Conservation (phyloP, 1,139 yeast species). For the Hemisphaericaspora lyxosophila region DNA sequence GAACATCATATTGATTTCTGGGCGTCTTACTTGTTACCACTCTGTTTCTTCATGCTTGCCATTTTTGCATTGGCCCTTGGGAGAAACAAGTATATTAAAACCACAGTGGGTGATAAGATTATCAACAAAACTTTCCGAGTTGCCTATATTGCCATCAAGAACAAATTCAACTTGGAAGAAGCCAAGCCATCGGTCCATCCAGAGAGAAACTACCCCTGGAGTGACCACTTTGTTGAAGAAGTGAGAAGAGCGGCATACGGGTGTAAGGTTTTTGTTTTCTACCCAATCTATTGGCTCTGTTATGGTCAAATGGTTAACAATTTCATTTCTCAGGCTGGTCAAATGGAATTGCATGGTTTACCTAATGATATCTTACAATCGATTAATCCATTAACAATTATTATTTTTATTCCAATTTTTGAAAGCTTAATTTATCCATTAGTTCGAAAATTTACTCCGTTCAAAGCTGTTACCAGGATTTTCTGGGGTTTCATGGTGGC, state of each 20-base stretch:
- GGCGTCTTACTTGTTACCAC: constrained; percentile 54
- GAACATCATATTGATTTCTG: constrained; percentile 38
- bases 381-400: constrained; percentile 58
- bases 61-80: constrained; percentile 55
- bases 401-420: constrained; percentile 59
- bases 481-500: constrained; percentile 72
- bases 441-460: constrained; percentile 54
- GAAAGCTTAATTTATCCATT: constrained; percentile 54
- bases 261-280: constrained; percentile 60
- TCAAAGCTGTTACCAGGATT: constrained; percentile 71
- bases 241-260: constrained; percentile 56
- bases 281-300: constrained; percentile 64
- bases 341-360: constrained; percentile 59
- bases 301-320: constrained; percentile 66
- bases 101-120: constrained; percentile 63
- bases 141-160: constrained; percentile 43
- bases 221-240: constrained; percentile 61
- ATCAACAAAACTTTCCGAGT: constrained; percentile 55
- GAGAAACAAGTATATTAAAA: constrained; percentile 53
- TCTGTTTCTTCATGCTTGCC: constrained; percentile 63
- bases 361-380: constrained; percentile 67
- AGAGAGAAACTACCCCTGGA: constrained; percentile 50
- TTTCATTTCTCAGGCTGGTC: constrained; percentile 62
- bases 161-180: constrained; percentile 49
- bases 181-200: constrained; percentile 56